Evolutionary conservation across 306 rosid genomes (phyloP), one percentile per base, ranked within the genome.

Genomic region (Rosa persica): DNA sequence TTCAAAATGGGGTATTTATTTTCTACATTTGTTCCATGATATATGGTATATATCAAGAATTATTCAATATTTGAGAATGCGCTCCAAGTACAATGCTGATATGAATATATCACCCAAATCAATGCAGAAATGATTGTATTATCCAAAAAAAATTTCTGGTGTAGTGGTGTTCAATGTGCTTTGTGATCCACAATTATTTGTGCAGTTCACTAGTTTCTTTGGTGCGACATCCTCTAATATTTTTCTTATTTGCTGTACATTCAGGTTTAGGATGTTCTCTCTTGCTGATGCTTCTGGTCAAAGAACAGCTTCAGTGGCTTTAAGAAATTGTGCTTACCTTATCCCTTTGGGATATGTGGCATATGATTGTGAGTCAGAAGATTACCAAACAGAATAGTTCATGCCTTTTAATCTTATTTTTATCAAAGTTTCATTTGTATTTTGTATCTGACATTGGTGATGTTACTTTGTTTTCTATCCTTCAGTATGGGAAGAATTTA

Each of bases 281-380:
- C 98, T 92, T 74, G 84, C 92, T 55, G 98, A 95, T 82, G 81
- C 89, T 68, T 87, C 97, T 85, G 98, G 98, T 67, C 82, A 5
- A 74, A 89, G 91, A 88, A 95, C 97, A 34, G 89, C 98, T 30
- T 72, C 82, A 48, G 97, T 92, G 86, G 98, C 98, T 76, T 82
- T 92, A 77, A 88, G 98, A 83, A 92, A 95, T 86, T 92, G 97
- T 49, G 49, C 91, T 8, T 92, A 95, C 81, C 88, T 95, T 55
- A 82, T 95, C 83, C 98, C 98, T 71, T 73, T 95, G 92, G 98
- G 98, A 30, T 95, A 79, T 86, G 76, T 92, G 84, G 98, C 98
- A n/a, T 91, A 88, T 86, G 92, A 92, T 80, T 92, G 98, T 94
- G 81, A 94, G 98, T 92, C 71, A 46, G n/a, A 64, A 25, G 6